A percentile compares a stretch with the other conserved stretches of the same genome.
Evolutionary conservation across 352 stramenopile genomes (phyloP).

Genomic region (Phytophthora chlamydospora): DNA sequence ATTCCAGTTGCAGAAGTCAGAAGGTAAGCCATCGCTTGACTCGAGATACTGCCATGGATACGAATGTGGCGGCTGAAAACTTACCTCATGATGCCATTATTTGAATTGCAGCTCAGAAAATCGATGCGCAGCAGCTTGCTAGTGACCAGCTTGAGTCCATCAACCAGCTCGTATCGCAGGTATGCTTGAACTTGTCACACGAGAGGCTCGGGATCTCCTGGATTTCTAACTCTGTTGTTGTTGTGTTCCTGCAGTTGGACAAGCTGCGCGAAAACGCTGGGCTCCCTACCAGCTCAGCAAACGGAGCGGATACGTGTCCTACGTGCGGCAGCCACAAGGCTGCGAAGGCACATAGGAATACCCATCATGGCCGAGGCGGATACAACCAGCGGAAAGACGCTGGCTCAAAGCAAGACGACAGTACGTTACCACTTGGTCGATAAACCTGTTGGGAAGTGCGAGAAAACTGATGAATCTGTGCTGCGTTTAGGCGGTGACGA

Average conservation of each 20-base stretch:
- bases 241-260: constrained; percentile 47
- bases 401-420: constrained; percentile 36
- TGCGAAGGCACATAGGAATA: constrained; percentile 28
- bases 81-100: background rate
- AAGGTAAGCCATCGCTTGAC: constrained; percentile 46
- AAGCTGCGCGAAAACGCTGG: constrained; percentile 60
- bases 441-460: background rate
- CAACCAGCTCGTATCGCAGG: constrained; percentile 80
- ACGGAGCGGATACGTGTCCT: constrained; percentile 29
- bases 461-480: constrained; percentile 16
- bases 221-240: constrained; percentile 10
- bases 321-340: constrained; percentile 39
- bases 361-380: constrained; percentile 11
- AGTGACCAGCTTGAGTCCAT: constrained; percentile 84
- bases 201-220: background rate
- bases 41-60: background rate
- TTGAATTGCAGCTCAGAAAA: constrained; percentile 58
- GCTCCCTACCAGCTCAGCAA: constrained; percentile 14
- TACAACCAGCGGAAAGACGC: constrained; percentile 33
- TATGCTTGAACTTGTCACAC: constrained; percentile 13
- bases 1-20: constrained; percentile 73
- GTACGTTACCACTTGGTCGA: constrained; percentile 24
- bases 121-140: constrained; percentile 76
- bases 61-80: too few species aligned
- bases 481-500: constrained; percentile 29